These are phyloP conservation scores for Lepidopterella palustris DNA, from an alignment of 495 filamentous ascomycete genomes.

Conservation along the genomic window DNA sequence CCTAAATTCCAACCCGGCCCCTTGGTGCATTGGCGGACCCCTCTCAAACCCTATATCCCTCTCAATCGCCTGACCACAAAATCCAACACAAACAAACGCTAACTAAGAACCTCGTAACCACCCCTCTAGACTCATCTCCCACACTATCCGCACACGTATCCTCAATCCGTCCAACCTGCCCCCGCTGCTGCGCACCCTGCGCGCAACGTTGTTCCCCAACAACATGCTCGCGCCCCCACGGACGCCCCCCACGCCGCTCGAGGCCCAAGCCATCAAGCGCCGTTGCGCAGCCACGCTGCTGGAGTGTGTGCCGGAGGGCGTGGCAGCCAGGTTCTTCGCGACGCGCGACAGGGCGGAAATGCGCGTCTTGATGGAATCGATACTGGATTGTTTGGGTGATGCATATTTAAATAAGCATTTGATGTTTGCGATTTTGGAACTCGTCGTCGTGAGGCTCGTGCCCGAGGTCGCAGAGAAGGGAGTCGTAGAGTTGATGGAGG, in stretches of 20 bases:
- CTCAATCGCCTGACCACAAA: background rate
- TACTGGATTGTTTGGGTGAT: conserved; percentile 71
- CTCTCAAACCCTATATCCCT: background rate
- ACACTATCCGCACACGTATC: conserved; percentile 58
- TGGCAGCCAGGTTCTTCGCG: conserved; percentile 47
- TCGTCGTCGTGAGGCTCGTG: conserved; percentile 67
- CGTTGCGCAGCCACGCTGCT: conserved; percentile 50
- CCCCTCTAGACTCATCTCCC: conserved; percentile 63
- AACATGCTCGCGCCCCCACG: conserved; percentile 51
- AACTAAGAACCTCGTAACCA: background rate
- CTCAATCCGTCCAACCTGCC: conserved; percentile 63
- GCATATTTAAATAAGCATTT: conserved; percentile 88
- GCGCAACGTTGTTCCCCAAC: conserved; percentile 72
- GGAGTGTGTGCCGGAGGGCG: conserved; percentile 43
- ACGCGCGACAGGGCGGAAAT: conserved; percentile 42
- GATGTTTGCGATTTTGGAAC: conserved; percentile 68
- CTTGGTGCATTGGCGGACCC: background rate
- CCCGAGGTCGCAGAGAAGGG: conserved; percentile 77
- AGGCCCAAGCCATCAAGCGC: conserved; percentile 49
- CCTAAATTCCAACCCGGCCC: conserved; percentile 1
- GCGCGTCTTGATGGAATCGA: conserved; percentile 45
- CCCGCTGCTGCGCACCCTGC: conserved; percentile 62
- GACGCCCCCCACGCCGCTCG: conserved; percentile 31
- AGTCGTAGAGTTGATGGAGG: conserved; percentile 64
- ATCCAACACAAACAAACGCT: background rate